Conservation (phyloP, 345 rosid species). For the Adansonia digitata region DNA sequence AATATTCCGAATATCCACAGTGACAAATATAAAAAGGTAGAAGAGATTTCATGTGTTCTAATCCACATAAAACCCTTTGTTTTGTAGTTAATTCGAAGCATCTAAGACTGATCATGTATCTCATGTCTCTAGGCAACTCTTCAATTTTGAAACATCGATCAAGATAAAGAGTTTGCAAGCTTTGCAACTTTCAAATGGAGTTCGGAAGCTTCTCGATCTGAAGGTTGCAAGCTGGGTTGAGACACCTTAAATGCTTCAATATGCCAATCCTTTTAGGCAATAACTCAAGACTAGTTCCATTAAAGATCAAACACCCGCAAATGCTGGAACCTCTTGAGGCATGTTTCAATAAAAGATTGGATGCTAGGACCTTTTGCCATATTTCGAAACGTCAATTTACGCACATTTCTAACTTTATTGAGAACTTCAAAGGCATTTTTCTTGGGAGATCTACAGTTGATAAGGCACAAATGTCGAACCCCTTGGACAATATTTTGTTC, state of each 20-base stretch:
- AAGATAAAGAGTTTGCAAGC: not conserved
- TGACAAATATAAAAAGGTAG: rapidly evolving
- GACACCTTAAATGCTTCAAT: not conserved
- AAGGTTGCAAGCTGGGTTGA: not conserved
- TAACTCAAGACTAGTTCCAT: not conserved
- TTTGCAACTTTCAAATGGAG: not conserved
- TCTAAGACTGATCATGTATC: not conserved
- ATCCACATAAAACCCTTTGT: no score
- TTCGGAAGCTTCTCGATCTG: not conserved
- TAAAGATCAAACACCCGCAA: not conserved
- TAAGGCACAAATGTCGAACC: not conserved
- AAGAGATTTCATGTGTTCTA: not conserved
- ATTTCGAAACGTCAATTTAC: not conserved
- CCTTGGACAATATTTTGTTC: not conserved
- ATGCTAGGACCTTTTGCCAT: not conserved
- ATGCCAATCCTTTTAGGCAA: not conserved
- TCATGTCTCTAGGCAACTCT: not conserved
- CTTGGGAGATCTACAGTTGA: not conserved
- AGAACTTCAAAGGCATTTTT: not conserved
- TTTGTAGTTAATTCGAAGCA: not conserved
- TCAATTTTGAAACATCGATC: not conserved
- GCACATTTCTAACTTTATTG: not conserved
- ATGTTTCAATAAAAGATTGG: not conserved
- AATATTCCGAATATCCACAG: not conserved
- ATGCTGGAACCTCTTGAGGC: not conserved